A percentile compares a stretch with the other conserved stretches of the same genome.
Evolutionary conservation across 345 rosid species (phyloP).

Genomic region (Salix brachista): DNA sequence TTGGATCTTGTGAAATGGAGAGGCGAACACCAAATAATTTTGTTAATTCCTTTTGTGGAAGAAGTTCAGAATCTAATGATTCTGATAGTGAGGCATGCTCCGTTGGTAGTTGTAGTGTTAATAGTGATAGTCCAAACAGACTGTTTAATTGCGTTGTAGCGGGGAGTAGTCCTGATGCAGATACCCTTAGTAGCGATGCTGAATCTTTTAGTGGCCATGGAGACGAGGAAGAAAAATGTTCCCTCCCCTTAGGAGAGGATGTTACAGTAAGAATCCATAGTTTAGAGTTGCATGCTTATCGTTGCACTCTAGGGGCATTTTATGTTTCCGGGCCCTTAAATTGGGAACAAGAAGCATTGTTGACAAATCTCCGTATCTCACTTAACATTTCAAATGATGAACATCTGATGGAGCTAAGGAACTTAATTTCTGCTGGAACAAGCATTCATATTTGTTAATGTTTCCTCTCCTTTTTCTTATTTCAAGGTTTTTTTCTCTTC

Average conservation of each 20-base stretch:
- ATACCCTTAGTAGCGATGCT: slow-evolving; percentile 9
- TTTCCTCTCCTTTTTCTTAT: not conserved
- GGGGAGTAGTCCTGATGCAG: not conserved
- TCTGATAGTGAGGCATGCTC: slow-evolving; percentile 31
- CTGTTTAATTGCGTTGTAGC: not conserved
- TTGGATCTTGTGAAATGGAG: slow-evolving; percentile 2
- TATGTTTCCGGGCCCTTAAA: slow-evolving; percentile 63
- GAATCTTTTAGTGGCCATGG: slow-evolving; percentile 6
- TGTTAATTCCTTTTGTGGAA: slow-evolving; percentile 21
- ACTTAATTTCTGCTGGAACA: slow-evolving; percentile 11
- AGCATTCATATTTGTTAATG: slow-evolving; percentile 9
- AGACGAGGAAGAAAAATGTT: not conserved
- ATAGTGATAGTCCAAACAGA: not conserved
- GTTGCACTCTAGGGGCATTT: slow-evolving; percentile 39
- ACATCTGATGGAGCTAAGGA: slow-evolving; percentile 53
- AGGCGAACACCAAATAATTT: not conserved
- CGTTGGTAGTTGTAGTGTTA: slow-evolving; percentile 34
- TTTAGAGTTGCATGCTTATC: slow-evolving; percentile 23
- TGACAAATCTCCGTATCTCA: slow-evolving; percentile 65
- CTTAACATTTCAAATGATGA: slow-evolving; percentile 74
- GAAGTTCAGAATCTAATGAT: slow-evolving; percentile 27
- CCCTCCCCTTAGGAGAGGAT: not conserved
- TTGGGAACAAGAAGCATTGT: slow-evolving; percentile 76
- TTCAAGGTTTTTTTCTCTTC: not conserved
- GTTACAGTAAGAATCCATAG: slow-evolving; percentile 17